Evolutionary conservation across 2,329 filamentous ascomycete genomes (phyloP).

Genomic region (Kalmusia sp.): DNA sequence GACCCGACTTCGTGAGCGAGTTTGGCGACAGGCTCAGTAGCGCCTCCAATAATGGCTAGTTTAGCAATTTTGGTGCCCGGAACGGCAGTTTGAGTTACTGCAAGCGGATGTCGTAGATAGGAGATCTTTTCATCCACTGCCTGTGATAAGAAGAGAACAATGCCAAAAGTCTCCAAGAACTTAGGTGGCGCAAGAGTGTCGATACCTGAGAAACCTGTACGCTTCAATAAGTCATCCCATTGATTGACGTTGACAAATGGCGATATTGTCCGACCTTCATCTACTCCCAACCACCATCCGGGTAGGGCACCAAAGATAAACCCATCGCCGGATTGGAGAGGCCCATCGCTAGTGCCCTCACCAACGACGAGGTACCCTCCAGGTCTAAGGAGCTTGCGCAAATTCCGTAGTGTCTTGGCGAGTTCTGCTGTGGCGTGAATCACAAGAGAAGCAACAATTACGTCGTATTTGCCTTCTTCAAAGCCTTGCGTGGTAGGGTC

Average conservation of each 20-base stretch:
- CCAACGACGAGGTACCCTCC: conserved; percentile 48
- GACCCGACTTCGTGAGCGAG: no score
- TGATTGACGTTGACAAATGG: conserved; percentile 6
- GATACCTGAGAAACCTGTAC: conserved; percentile 17
- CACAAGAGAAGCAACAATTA: conserved; percentile 24
- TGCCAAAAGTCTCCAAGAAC: not conserved
- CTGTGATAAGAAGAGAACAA: conserved; percentile 17
- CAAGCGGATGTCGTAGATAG: conserved; percentile 18
- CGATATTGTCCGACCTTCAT: conserved; percentile 11
- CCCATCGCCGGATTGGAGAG: not conserved
- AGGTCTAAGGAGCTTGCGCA: conserved; percentile 23
- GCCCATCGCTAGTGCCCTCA: conserved; percentile 17
- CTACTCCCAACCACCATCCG: conserved; percentile 49
- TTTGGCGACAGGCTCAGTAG: no score
- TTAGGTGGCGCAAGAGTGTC: not conserved
- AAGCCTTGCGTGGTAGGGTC: conserved; percentile 18
- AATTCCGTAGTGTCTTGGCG: conserved; percentile 12
- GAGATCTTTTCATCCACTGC: conserved; percentile 17
- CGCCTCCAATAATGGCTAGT: no score
- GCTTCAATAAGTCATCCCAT: conserved; percentile 28
- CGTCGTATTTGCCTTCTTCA: conserved; percentile 14
- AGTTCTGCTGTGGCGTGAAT: conserved; percentile 19
- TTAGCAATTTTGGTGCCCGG: no score
- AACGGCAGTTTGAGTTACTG: no score
- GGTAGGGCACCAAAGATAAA: conserved; percentile 40